Evolutionary conservation across 2,329 filamentous ascomycete species (phyloP), one percentile per base, ranked within the genome.

Genomic region (Ascochyta rabiei): DNA sequence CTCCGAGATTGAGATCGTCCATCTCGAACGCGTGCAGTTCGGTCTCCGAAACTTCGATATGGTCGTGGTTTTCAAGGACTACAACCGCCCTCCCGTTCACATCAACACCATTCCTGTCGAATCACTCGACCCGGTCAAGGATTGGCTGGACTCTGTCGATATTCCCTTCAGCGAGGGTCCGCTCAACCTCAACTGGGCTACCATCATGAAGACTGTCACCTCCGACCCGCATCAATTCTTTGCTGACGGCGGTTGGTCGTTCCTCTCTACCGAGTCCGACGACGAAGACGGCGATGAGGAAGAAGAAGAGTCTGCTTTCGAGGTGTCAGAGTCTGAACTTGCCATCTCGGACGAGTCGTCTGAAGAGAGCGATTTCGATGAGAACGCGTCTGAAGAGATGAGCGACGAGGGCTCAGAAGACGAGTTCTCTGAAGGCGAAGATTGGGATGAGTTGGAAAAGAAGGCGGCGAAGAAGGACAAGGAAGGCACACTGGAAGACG

Each of bases 101-200:
- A 89, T 99, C 81, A 99, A 99, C 79, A 99, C 95, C 6, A 98
- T 99, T 60, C 96, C 95, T 0, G 91, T 99, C 21, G 95, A 99
- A 72, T 91, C 89, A 2, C 83, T 99, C 3, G 95, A 99, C 65
- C 88, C 91, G 48, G 93, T 99, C 63, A 98, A 98, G 77, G 96
- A 99, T 71, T 99, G 95, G 88, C 85, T 99, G 9, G 93, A 99
- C 76, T 93, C 89, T 1, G 93, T 95, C 42, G 93, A 99, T 71
- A 96, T 99, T 70, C 88, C 95, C 16, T 98, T 88, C 80, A 90
- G 87, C 12, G 96, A 99, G 76, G 95, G 95, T 53, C 95, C 93
- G 1, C 86, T 99, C 64, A 99, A 99, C 79, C 83, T 99, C 53
- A 98, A 98, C 82, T 99, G 95, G 95, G 89, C 90, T 10, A 96